phyloP scores from a whole-genome alignment of 768 basidiomycete genomes.

The Podaxis rugospora region DNA sequence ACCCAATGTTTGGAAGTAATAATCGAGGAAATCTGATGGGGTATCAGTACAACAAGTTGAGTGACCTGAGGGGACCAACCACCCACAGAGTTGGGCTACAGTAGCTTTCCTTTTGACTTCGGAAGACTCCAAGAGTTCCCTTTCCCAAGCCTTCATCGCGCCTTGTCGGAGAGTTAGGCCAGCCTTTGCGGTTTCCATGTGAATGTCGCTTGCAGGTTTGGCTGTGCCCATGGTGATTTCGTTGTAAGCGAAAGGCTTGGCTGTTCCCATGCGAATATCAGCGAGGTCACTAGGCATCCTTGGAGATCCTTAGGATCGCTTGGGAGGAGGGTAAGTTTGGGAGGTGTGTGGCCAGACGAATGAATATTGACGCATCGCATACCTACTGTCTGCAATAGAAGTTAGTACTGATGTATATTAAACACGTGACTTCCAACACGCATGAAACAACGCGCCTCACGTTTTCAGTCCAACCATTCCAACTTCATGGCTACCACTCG shows the following conservation, averaged over 20 bases:
- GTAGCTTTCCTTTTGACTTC: conserved; percentile 96
- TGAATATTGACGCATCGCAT: not conserved
- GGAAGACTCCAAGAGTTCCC: conserved; percentile 72
- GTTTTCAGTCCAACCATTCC: not conserved
- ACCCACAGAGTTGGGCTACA: conserved; percentile 91
- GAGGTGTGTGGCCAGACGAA: not conserved
- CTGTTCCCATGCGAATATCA: conserved; percentile 80
- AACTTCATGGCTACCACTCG: conserved; percentile 22
- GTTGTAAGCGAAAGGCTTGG: conserved; percentile 47
- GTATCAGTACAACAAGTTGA: not conserved
- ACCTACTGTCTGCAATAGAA: not conserved
- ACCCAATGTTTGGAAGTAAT: conserved; percentile 94
- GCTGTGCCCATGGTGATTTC: conserved; percentile 63
- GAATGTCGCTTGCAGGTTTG: conserved; percentile 50
- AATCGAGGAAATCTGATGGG: conserved; percentile 85
- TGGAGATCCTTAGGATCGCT: not conserved
- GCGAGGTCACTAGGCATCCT: conserved; percentile 16
- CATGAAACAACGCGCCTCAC: not conserved
- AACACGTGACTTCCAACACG: not conserved
- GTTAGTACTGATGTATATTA: not conserved
- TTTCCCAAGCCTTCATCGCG: conserved; percentile 77
- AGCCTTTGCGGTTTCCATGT: conserved; percentile 63
- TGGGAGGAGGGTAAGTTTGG: not conserved
- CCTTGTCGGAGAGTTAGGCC: conserved; percentile 52
- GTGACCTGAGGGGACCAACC: not conserved